A percentile compares a stretch with the other conserved stretches of the same genome.
Evolutionary conservation across 495 filamentous ascomycete genomes (phyloP).

Genomic region (Thermothielavioides terrestris): DNA sequence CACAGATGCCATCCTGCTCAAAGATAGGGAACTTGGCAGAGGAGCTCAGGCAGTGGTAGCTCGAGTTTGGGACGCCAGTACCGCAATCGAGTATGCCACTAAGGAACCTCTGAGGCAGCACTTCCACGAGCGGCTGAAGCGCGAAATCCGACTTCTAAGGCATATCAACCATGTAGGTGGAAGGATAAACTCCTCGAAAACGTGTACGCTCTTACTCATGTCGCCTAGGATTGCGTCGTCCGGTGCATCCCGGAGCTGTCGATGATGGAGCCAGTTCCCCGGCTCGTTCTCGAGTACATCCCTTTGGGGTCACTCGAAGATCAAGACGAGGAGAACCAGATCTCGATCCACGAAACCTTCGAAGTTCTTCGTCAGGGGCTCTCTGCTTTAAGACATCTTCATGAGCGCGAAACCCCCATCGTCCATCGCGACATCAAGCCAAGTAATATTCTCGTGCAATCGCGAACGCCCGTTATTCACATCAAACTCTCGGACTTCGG

Average conservation of each 20-base stretch:
- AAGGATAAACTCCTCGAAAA: neutral
- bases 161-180: neutral
- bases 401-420: constrained; percentile 1
- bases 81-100: neutral
- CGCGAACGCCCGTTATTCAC: neutral
- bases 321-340: neutral
- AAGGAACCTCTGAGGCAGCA: neutral
- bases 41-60: neutral
- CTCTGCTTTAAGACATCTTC: constrained; percentile 3
- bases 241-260: neutral
- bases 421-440: constrained; percentile 9
- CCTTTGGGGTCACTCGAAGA: neutral
- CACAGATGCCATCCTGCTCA: neutral
- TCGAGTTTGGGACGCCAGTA: neutral
- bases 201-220: neutral
- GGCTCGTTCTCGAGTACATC: neutral
- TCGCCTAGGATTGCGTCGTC: neutral
- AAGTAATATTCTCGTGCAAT: constrained; percentile 1
- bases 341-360: neutral
- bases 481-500: neutral
- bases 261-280: neutral
- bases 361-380: neutral
- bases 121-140: neutral
- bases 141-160: neutral
- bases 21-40: neutral